A percentile compares a stretch with the other conserved stretches of the same genome.
These are phyloP conservation scores for Albatrellus ellisii DNA, from an alignment of 768 basidiomycete species.

Conservation along the genomic window DNA sequence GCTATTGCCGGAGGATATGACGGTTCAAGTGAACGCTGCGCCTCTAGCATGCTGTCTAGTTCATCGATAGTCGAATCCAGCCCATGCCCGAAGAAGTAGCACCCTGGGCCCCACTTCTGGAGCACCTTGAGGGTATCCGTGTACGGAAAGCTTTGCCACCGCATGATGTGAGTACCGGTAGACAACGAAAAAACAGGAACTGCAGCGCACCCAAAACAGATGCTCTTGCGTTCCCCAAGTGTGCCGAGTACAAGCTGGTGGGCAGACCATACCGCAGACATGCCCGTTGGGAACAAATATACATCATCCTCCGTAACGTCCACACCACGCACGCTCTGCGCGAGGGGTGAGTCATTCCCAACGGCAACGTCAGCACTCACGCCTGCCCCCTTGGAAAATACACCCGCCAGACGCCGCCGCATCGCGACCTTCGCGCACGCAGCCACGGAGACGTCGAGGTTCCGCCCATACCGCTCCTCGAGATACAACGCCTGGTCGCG, in stretches of 20 bases:
- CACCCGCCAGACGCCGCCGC: constrained; percentile 81
- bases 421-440: constrained; percentile 77
- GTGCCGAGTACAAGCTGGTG: constrained; percentile 55
- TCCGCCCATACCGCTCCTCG: constrained; percentile 92
- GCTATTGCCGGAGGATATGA: constrained; percentile 53
- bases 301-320: constrained; percentile 79
- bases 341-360: constrained; percentile 31
- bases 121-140: constrained; percentile 90
- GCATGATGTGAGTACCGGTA: constrained; percentile 20
- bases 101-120: constrained; percentile 94
- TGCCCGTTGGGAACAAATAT: constrained; percentile 76
- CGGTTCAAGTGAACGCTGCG: constrained; percentile 26
- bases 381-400: constrained; percentile 54
- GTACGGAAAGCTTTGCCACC: constrained; percentile 94
- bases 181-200: neutral
- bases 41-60: constrained; percentile 49
- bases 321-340: constrained; percentile 58
- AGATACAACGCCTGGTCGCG: constrained; percentile 63
- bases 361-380: constrained; percentile 31
- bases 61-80: constrained; percentile 61
- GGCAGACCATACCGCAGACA: constrained; percentile 91
- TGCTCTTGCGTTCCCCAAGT: constrained; percentile 57
- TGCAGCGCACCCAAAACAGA: constrained; percentile 81
- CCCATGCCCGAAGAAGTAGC: constrained; percentile 78
- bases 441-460: constrained; percentile 61